Conservation (phyloP, 2,329 filamentous ascomycete species). For the Xylariaceae sp. region DNA sequence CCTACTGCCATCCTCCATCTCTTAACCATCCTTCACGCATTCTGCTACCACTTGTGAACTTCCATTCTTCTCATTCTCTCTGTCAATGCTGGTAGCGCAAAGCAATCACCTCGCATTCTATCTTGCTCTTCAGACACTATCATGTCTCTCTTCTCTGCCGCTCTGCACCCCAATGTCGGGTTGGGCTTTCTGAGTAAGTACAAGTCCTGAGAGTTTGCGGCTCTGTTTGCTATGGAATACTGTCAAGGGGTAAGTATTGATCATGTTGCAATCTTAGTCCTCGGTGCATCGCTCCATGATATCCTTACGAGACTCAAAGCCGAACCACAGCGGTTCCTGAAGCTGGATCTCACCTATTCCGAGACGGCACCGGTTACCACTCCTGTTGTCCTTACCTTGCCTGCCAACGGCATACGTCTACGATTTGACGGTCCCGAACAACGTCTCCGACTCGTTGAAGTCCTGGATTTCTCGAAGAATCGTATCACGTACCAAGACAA, state of each 20-base stretch:
- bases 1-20: no score
- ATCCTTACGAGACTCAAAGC: conserved; percentile 82
- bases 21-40: not conserved
- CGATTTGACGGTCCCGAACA: conserved; percentile 94
- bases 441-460: conserved; percentile 81
- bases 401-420: conserved; percentile 79
- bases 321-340: conserved; percentile 75
- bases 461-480: conserved; percentile 82
- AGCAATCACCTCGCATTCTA: not conserved
- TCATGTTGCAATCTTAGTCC: conserved; percentile 47
- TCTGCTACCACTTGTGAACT: not conserved
- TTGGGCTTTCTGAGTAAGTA: conserved; percentile 31
- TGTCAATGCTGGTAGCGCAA: not conserved
- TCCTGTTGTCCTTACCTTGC: conserved; percentile 69
- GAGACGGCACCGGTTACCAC: conserved; percentile 66
- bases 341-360: conserved; percentile 78
- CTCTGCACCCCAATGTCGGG: conserved; percentile 30
- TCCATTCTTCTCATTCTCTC: not conserved
- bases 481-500: conserved; percentile 65
- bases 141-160: conserved; percentile 33
- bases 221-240: not conserved
- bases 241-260: conserved; percentile 10
- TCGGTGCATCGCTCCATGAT: conserved; percentile 89
- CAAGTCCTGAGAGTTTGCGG: not conserved
- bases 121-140: conserved; percentile 12